Conservation (phyloP, 768 basidiomycete genomes). For the Tulasnella sp. region DNA sequence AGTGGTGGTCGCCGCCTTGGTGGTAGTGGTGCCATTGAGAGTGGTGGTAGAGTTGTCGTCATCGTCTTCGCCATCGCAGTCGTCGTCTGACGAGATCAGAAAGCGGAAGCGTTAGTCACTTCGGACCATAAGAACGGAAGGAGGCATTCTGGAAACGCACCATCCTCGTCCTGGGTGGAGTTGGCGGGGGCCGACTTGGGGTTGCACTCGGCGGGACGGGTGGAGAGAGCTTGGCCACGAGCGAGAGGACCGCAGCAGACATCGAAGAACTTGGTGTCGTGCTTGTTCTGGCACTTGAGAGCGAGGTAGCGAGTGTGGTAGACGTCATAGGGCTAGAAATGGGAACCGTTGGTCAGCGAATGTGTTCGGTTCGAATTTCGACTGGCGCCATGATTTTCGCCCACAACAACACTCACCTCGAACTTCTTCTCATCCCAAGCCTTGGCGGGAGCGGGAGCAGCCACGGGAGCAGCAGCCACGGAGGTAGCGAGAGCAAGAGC, state of each 20-base stretch:
- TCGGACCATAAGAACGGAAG: background rate
- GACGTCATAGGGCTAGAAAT: background rate
- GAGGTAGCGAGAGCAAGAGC: slow-evolving; percentile 28
- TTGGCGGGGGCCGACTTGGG: slow-evolving; percentile 28
- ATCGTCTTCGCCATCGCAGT: background rate
- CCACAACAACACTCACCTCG: background rate
- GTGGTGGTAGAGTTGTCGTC: background rate
- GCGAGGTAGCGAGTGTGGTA: slow-evolving; percentile 35
- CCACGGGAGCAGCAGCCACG: slow-evolving; percentile 22
- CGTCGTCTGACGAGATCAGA: background rate
- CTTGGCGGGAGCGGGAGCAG: slow-evolving; percentile 28
- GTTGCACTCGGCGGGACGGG: slow-evolving; percentile 34
- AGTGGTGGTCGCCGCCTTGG: background rate
- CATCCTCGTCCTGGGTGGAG: background rate
- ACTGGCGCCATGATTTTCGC: background rate
- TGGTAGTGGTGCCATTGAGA: background rate
- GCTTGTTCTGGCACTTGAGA: slow-evolving; percentile 36
- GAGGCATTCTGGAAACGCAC: background rate
- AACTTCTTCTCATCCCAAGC: slow-evolving; percentile 29
- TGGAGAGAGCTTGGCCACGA: slow-evolving; percentile 35
- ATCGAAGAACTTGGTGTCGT: slow-evolving; percentile 37
- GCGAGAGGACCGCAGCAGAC: slow-evolving; percentile 38
- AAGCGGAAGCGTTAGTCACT: background rate
- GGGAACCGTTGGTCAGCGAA: background rate
- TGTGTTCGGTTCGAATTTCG: background rate